Evolutionary conservation across 208 protist genomes (phyloP), one percentile per base, ranked within the genome.

Genomic region (Trypanosoma vivax): DNA sequence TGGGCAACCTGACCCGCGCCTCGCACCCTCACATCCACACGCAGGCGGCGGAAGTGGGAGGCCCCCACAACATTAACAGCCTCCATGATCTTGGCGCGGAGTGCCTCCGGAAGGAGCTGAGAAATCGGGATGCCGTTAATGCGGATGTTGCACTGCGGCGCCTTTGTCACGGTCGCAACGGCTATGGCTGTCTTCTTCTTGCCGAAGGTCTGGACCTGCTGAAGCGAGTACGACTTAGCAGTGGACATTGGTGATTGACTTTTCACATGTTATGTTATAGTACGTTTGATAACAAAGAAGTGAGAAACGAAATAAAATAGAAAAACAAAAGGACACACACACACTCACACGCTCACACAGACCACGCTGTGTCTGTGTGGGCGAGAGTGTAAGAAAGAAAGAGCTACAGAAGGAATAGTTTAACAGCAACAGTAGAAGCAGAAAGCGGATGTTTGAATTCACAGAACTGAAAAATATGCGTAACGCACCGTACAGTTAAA

Each of bases 131-230:
- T 70, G 60, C 98, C 97, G 71, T 99, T 99, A 45, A 99, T 85
- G 61, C 94, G 93, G 72, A 99, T 96, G 50, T 98, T 86, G 66
- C 99, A 99, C 63, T 95, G 93, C 27, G 78, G 50, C 49, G 97
- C 97, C 57, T 89, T 75, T 59, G 93, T 98, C 67, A 90, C 88
- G 59, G 97, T 97, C 27, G 98, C 97, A 39, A 99, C 98, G 39
- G 98, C 98, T 50, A 99, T 96, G 35, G 99, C 97, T 29, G 90
- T 99, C 92, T 99, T 99, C 96, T 99, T 95, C 79, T 93, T 92
- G 70, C 88, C 88, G 70, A 93, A 95, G 80, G 88, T 95, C 81
- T 93, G 84, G 60, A 95, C 88, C 81, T 93, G 84, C 76, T 87
- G 85, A 41, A 88, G 78, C 50, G 77, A 42, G 63, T 75, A 72